phyloP scores from a whole-genome alignment of 352 stramenopile species.

The Globisporangium viniferum region DNA sequence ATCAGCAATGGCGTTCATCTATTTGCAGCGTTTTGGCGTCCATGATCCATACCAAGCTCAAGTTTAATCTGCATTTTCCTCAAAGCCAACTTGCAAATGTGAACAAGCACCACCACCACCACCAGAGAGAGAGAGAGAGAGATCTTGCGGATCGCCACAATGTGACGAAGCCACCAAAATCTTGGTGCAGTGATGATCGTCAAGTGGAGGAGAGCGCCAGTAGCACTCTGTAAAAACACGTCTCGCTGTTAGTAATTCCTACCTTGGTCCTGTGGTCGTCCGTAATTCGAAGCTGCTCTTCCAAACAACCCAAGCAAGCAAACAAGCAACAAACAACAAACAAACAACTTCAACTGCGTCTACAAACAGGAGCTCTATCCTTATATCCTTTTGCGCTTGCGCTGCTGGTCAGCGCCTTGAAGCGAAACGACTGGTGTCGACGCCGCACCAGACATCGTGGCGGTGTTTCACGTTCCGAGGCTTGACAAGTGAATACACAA shows the following conservation, averaged over 20 bases:
- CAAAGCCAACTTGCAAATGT: not conserved
- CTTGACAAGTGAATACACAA: not conserved
- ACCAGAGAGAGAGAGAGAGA: not conserved
- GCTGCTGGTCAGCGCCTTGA: not conserved
- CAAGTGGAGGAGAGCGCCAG: not conserved
- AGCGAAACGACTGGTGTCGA: not conserved
- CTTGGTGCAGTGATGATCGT: not conserved
- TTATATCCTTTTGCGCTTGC: not conserved
- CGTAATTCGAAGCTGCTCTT: not conserved
- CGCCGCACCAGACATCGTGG: not conserved
- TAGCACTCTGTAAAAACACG: not conserved
- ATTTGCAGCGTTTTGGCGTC: not conserved
- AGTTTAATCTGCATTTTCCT: not conserved
- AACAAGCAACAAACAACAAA: not conserved
- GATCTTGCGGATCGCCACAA: not conserved
- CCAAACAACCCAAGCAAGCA: not conserved
- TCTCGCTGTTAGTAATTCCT: not conserved
- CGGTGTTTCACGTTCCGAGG: not conserved
- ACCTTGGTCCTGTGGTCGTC: not conserved
- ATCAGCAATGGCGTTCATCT: not conserved
- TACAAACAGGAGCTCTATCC: conserved; percentile 9
- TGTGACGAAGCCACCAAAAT: not conserved
- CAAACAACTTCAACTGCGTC: conserved; percentile 17
- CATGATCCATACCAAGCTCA: not conserved
- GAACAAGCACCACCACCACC: not conserved